These are phyloP conservation scores for Neurospora sp. DNA, from an alignment of 495 filamentous ascomycete species.

Conservation along the genomic window DNA sequence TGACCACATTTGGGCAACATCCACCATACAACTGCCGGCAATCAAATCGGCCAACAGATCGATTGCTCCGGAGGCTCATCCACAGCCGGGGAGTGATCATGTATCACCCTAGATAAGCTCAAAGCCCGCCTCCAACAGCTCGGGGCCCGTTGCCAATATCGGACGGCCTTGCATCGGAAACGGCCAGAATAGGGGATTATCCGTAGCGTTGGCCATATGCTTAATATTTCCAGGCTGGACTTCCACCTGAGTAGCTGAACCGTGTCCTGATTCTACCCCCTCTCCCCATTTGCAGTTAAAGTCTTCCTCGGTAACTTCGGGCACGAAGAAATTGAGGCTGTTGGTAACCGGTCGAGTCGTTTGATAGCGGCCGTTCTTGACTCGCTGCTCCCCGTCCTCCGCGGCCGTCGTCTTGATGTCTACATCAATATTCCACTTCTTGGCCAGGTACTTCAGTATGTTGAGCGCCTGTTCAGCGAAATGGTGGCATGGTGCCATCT, in stretches of 20 bases:
- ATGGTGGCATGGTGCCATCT: slow-evolving; percentile 48
- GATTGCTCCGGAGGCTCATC: neutral
- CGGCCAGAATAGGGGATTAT: slow-evolving; percentile 44
- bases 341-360: slow-evolving; percentile 28
- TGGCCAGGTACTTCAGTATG: slow-evolving; percentile 43
- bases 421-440: slow-evolving; percentile 47
- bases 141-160: slow-evolving; percentile 31
- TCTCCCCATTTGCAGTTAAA: slow-evolving; percentile 28
- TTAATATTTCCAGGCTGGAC: slow-evolving; percentile 1
- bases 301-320: slow-evolving; percentile 33
- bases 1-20: neutral
- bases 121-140: slow-evolving; percentile 40
- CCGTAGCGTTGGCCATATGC: slow-evolving; percentile 14
- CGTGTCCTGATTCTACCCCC: neutral
- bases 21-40: neutral
- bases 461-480: slow-evolving; percentile 49
- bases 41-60: neutral
- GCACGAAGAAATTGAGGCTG: slow-evolving; percentile 42
- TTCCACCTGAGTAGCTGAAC: neutral
- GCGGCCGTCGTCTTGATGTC: slow-evolving; percentile 19
- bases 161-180: slow-evolving; percentile 47
- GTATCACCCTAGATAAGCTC: slow-evolving; percentile 13
- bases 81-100: neutral
- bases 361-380: slow-evolving; percentile 8
- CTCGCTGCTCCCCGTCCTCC: neutral